Base-by-base conservation (phyloP, 305 asterid species). In the Petunia hybrid region DNA sequence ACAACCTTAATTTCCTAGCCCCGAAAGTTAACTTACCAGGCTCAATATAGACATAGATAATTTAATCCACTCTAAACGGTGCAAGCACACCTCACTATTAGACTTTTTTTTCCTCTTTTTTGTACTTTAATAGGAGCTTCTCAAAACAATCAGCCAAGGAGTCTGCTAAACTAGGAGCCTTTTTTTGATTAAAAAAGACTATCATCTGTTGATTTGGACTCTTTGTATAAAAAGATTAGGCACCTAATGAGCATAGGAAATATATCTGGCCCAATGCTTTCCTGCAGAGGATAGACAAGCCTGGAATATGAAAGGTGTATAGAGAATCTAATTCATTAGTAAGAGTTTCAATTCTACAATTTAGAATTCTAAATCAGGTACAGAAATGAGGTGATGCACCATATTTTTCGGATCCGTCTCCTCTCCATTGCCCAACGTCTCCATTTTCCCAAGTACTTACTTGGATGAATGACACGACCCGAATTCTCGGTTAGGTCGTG, bases 141-240 rank as follows among this genome's bases (percentile, higher is more conserved):
- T 90, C 95, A 89, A 95, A 94, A 79, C 94, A 97, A 76, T 87
- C 88, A 80, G 93, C 98, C 99, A 98, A 94, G 83, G 95, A 89
- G 88, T 91, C 98, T 83, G 95, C 98, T 82, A 93, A 85, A 4
- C 98, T 97, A 31, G 98, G 99, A 67, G 97, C 79, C 88, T 95
- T 97, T 60, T 77, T 93, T 68, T 97, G 97, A 87, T 97, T 92
- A 85, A 92, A 95, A 84, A 93, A 95, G 31, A 10, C 31, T 22
- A 22, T 22, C 31, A 22, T 22, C 31, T 22, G 0, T 22, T 22
- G 31, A 22, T 22, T 22, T 22, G 31, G 31, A 22, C 31, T 22
- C 31, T 22, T 22, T 22, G 31, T 22, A 22, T 22, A 22, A 22
- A 22, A 22, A 91, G 89, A 85, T 92, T 97, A 73, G 97, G 97